Conservation (phyloP, 352 stramenopile species). For the Phytophthora niederhauseri region DNA sequence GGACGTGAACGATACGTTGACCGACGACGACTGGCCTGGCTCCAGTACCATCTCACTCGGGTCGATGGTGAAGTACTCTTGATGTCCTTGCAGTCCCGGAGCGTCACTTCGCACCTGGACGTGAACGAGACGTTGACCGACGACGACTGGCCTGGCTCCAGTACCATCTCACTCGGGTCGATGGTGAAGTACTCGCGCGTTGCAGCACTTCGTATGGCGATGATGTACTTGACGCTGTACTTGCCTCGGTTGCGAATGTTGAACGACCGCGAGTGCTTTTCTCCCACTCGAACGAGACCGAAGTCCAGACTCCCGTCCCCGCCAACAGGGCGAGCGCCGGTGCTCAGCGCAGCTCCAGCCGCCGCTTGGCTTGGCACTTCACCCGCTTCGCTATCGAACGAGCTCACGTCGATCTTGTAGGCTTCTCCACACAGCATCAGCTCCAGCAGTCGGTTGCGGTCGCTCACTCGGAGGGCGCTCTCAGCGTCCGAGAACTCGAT, state of each 20-base stretch:
- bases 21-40: slow-evolving; percentile 62
- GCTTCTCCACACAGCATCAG: slow-evolving; percentile 81
- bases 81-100: slow-evolving; percentile 94
- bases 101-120: slow-evolving; percentile 73
- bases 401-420: slow-evolving; percentile 93
- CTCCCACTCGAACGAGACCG: slow-evolving; percentile 92
- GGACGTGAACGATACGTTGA: slow-evolving; percentile 86
- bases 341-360: background rate
- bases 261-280: slow-evolving; percentile 82
- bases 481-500: slow-evolving; percentile 90
- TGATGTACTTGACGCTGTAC: slow-evolving; percentile 92
- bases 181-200: slow-evolving; percentile 83
- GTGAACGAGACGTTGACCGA: slow-evolving; percentile 86
- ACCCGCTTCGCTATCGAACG: slow-evolving; percentile 56
- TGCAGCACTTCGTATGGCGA: slow-evolving; percentile 59
- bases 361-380: slow-evolving; percentile 14
- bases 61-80: slow-evolving; percentile 86
- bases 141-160: slow-evolving; percentile 72
- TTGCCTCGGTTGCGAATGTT: slow-evolving; percentile 93
- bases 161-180: slow-evolving; percentile 72
- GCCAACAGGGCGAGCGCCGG: background rate
- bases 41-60: slow-evolving; percentile 80
- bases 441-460: slow-evolving; percentile 36
- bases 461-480: slow-evolving; percentile 52
- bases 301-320: slow-evolving; percentile 90